A percentile compares a stretch with the other conserved stretches of the same genome.
These are phyloP conservation scores for Pleurotus pulmonarius DNA, from an alignment of 768 basidiomycete genomes.

Conservation along the genomic window DNA sequence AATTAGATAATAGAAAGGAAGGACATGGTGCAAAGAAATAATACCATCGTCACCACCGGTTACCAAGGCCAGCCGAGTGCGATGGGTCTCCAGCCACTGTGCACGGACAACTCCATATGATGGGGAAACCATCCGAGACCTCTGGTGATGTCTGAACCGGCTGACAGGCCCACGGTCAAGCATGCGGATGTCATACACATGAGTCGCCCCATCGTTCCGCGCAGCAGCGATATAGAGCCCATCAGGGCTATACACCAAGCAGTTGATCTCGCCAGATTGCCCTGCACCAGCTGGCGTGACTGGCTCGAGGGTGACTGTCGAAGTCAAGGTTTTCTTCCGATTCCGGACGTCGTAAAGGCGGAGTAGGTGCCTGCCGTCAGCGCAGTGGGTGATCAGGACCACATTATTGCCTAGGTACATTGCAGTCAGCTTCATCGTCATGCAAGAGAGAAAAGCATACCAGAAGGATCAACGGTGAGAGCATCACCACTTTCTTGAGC, in stretches of 20 bases:
- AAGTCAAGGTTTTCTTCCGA: conserved; percentile 20
- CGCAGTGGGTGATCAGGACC: conserved; percentile 27
- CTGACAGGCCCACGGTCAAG: conserved; percentile 42
- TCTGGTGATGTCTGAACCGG: conserved; percentile 39
- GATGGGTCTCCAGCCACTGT: conserved; percentile 47
- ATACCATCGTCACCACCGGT: conserved; percentile 66
- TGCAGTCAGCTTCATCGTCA: not conserved
- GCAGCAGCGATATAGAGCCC: conserved; percentile 57
- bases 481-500: conserved; percentile 52
- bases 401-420: conserved; percentile 23
- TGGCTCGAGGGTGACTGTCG: conserved; percentile 28
- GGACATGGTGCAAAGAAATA: conserved; percentile 13
- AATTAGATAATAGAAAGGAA: not conserved
- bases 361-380: conserved; percentile 28
- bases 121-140: conserved; percentile 18
- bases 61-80: conserved; percentile 39
- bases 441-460: conserved; percentile 21
- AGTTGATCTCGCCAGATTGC: conserved; percentile 42
- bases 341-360: conserved; percentile 51
- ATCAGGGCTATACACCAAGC: conserved; percentile 55
- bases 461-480: conserved; percentile 40
- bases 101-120: conserved; percentile 49
- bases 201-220: conserved; percentile 52
- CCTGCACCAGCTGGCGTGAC: conserved; percentile 20
- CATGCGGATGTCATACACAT: conserved; percentile 63